Evolutionary conservation across 148 eudicot genomes (phyloP), one percentile per base, ranked within the genome.

Genomic region (Tetragonia tetragonoides): DNA sequence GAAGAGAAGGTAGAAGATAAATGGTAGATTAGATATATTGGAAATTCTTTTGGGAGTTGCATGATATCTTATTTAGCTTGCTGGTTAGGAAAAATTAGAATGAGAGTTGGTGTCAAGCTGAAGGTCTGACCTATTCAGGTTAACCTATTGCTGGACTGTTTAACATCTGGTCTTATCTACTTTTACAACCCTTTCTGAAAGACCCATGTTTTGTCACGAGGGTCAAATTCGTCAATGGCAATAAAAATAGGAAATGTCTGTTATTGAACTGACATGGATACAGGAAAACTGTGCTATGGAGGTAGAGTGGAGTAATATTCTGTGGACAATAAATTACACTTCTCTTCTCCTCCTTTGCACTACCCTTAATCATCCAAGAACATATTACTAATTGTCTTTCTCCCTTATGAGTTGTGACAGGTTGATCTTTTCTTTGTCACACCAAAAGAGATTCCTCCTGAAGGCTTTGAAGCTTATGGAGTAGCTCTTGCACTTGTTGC

Each of bases 401-500:
- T 18, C 42, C 20, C 40, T 65, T 28, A 28, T 28, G 34, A 28
- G 34, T 28, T 74, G 64, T 80, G 65, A 68, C 86, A 95, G 99
- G 93, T 93, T 82, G 95, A 95, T 84, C 88, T 95, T 44, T 95
- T 90, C 82, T 87, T 85, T 70, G 89, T 98, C 62, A 95, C 97
- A 14, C 98, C 99, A 70, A 87, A 86, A 84, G 88, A 90, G 78
- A 95, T 95, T 71, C 99, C 97, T 37, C 93, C 99, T 62, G 95
- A 93, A 84, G 91, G 92, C 79, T 93, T 93, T 82, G 99, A 95
- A 85, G 98, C 93, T 67, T 93, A 90, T 83, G 93, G 96, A 66
- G 99, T 91, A 65, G 98, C 99, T 49, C 90, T 96, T 68, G 99
- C 99, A 40, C 92, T 93, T 82, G 95, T 96, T 72, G 90, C 98